phyloP scores from a whole-genome alignment of 2,329 filamentous ascomycete species.

The Beauveria asiatica region DNA sequence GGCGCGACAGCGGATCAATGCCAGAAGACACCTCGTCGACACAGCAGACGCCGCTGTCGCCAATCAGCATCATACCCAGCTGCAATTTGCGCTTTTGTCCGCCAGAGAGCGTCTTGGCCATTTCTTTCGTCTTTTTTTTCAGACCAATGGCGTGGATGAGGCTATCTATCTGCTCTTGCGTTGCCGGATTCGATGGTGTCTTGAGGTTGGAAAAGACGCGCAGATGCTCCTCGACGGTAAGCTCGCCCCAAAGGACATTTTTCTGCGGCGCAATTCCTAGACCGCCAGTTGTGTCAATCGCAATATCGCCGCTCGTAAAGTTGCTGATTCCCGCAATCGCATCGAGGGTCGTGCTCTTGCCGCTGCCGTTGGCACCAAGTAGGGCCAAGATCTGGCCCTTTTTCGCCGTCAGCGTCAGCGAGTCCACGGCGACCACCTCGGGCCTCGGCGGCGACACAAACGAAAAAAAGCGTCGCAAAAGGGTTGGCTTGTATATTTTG shows the following conservation, averaged over 20 bases:
- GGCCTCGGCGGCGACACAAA: conserved; percentile 43
- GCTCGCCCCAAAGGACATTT: conserved; percentile 66
- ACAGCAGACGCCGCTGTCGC: conserved; percentile 62
- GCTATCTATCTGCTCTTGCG: conserved; percentile 31
- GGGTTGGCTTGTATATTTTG: conserved; percentile 63
- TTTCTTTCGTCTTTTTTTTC: conserved; percentile 50
- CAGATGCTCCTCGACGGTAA: conserved; percentile 65
- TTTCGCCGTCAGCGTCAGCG: conserved; percentile 57
- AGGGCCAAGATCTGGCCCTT: conserved; percentile 73
- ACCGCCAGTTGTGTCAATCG: conserved; percentile 58
- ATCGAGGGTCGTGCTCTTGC: conserved; percentile 58
- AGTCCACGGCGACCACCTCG: conserved; percentile 64
- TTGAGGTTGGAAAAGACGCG: conserved; percentile 63
- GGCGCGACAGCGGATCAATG: conserved; percentile 60
- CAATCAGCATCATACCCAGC: conserved; percentile 70
- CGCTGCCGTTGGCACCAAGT: conserved; percentile 57
- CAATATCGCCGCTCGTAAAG: conserved; percentile 51
- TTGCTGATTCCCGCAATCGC: conserved; percentile 22
- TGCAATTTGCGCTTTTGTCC: conserved; percentile 72
- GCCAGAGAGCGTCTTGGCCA: conserved; percentile 58
- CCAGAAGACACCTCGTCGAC: conserved; percentile 69
- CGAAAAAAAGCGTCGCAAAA: conserved; percentile 43
- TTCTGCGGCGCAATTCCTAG: conserved; percentile 68
- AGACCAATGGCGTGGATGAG: conserved; percentile 59
- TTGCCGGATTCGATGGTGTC: conserved; percentile 36